phyloP scores from a whole-genome alignment of 805 yeast species.

The Wickerhamiella australiensis region DNA sequence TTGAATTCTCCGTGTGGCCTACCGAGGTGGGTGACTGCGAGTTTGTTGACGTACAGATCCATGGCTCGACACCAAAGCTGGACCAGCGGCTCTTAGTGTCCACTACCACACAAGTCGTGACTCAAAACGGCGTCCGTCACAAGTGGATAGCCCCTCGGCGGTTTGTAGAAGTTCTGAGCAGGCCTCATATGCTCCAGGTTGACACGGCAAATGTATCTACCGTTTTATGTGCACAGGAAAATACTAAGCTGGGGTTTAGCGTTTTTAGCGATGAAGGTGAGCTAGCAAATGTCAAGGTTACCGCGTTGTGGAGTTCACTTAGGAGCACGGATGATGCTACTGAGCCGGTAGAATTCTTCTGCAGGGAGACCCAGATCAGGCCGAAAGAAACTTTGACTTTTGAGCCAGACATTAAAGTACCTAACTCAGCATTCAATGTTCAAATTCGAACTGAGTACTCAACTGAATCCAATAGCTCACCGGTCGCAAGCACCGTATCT shows the following conservation, averaged over 20 bases:
- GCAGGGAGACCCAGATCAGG: neutral
- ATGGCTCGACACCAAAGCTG: conserved; percentile 10
- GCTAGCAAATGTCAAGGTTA: conserved; percentile 17
- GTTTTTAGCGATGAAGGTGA: conserved; percentile 24
- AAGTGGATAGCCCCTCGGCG: conserved; percentile 2
- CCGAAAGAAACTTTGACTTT: neutral
- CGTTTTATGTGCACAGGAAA: conserved; percentile 20
- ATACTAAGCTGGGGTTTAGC: conserved; percentile 13
- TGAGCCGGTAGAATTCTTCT: neutral
- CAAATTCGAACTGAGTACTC: conserved; percentile 14
- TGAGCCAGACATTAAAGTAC: conserved; percentile 11
- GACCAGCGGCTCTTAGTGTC: conserved; percentile 14
- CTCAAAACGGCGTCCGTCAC: conserved; percentile 1
- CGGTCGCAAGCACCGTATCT: conserved; percentile 21
- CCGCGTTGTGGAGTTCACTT: conserved; percentile 1
- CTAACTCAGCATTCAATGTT: conserved; percentile 14
- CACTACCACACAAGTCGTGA: neutral
- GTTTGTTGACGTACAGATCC: conserved; percentile 16
- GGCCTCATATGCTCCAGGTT: conserved; percentile 24
- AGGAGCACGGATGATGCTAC: neutral
- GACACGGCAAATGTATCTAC: conserved; percentile 1
- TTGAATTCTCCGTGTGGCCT: conserved; percentile 23
- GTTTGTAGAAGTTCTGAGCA: conserved; percentile 17
- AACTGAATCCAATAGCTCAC: conserved; percentile 21
- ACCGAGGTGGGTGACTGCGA: conserved; percentile 23